Percentiles rank a stretch among this genome's conserved stretches.
Evolutionary conservation across 2,329 filamentous ascomycete genomes (phyloP).

Genomic region (Paramyrothecium sp.): DNA sequence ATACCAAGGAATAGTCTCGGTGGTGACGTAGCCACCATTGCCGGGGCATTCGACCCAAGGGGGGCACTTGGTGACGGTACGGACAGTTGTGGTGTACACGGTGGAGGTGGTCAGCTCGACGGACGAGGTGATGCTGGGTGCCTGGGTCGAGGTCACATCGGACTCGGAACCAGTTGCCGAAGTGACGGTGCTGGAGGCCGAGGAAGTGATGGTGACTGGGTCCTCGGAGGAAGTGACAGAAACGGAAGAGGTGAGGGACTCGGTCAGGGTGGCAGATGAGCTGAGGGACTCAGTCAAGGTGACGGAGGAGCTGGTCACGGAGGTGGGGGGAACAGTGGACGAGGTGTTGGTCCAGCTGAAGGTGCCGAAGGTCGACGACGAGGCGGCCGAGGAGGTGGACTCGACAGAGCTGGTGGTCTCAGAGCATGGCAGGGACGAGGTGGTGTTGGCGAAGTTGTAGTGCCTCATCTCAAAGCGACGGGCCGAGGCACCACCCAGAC

Average conservation of each 20-base stretch:
- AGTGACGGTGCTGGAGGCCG: background rate
- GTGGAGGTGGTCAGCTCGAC: slow-evolving; percentile 22
- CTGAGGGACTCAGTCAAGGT: slow-evolving; percentile 4
- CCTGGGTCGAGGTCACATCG: slow-evolving; percentile 4
- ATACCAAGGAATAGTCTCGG: slow-evolving; percentile 18
- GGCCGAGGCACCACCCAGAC: background rate
- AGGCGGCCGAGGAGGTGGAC: background rate
- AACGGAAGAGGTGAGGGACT: background rate
- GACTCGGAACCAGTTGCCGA: background rate
- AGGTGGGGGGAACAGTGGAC: slow-evolving; percentile 19
- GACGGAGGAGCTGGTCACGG: slow-evolving; percentile 5
- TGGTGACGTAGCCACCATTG: slow-evolving; percentile 19
- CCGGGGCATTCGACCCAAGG: slow-evolving; percentile 46
- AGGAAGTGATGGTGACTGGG: background rate
- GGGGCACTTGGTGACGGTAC: slow-evolving; percentile 32
- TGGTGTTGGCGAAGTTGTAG: background rate
- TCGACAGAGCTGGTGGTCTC: background rate
- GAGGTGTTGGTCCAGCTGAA: slow-evolving; percentile 13
- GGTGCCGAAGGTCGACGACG: background rate
- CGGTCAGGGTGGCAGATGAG: background rate
- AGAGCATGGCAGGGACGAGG: background rate
- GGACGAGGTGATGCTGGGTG: slow-evolving; percentile 19
- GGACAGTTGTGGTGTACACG: slow-evolving; percentile 28
- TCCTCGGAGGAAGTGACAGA: background rate
- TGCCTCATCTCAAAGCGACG: background rate